These are phyloP conservation scores for Podospora sp. DNA, from an alignment of 495 filamentous ascomycete species.

Conservation along the genomic window DNA sequence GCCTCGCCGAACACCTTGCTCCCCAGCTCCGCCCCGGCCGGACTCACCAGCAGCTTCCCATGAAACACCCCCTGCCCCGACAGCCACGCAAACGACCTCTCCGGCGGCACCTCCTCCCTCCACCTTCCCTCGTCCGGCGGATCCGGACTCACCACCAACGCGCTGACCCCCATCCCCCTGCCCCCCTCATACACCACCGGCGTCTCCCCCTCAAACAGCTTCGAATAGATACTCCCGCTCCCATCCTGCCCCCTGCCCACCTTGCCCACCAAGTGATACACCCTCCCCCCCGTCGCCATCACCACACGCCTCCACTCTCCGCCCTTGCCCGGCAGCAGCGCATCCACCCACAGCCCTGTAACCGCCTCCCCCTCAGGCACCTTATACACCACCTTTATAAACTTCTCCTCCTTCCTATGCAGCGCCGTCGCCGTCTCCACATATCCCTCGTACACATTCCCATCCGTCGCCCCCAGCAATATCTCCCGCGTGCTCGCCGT, in stretches of 20 bases:
- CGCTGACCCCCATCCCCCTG: conserved; percentile 60
- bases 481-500: conserved; percentile 95
- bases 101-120: conserved; percentile 47
- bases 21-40: conserved; percentile 60
- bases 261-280: conserved; percentile 79
- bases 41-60: conserved; percentile 65
- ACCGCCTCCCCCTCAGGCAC: conserved; percentile 70
- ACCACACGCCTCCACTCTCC: conserved; percentile 72
- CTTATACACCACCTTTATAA: conserved; percentile 78
- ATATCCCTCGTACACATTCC: conserved; percentile 92
- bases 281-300: conserved; percentile 70
- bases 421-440: conserved; percentile 93
- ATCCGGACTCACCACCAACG: conserved; percentile 76
- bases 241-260: conserved; percentile 78
- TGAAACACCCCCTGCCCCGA: conserved; percentile 85
- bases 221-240: conserved; percentile 77
- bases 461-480: conserved; percentile 87
- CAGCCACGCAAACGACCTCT: conserved; percentile 88
- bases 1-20: conserved; percentile 67
- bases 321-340: conserved; percentile 62
- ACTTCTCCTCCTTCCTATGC: conserved; percentile 92
- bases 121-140: conserved; percentile 49
- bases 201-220: conserved; percentile 84
- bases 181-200: conserved; percentile 70
- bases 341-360: conserved; percentile 80